Base-by-base conservation (phyloP, 768 basidiomycete species). In the Boletus rubroflammeus region DNA sequence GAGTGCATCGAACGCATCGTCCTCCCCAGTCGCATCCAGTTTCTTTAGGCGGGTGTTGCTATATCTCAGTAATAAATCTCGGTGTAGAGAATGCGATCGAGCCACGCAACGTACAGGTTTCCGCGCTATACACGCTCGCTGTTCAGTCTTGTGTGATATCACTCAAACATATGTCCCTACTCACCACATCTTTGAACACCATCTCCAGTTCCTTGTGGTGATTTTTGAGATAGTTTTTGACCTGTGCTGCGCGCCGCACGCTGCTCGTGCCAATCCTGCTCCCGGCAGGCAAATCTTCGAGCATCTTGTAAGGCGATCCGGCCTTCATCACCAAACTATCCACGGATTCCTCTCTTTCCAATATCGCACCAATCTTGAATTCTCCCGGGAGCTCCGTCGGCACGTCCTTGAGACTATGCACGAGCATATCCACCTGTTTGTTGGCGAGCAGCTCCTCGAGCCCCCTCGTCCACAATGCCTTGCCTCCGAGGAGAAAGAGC, bases 241-340 rank as follows among this genome's bases (percentile, higher is more conserved):
- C 68, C 70, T 98, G 95, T 7, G 97, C 96, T 28, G 96, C 86
- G 55, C 97, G 75, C 47, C 97, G 80, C 31, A 99, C 92, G 70
- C 91, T 94, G 62, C 92, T 92, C 41, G 97, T 98, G 14, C 97
- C 97, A n/a, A 99, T 84, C 9, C 95, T 88, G 62, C 86, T 88
- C 10, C 93, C 94, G 13, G 80, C 80, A 2, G 96, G 94, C 39
- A 98, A 66, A 31, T 98, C 95, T 31, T 85, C 86, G 45, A 99
- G 72, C 1, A 67, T 78, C 67, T 79, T 88, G 79, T 87, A 95
- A 23, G 66, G 59, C 57, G 77, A 68, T 5, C 88, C 94, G 49
- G 80, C 73, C 75, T 88, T 93, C 50, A 96, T 85, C 34, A 98
- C 90, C 50, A 99, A 68, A 47, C 87, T 87, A 65, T 99, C 97